Evolutionary conservation across 257 asterid genomes (phyloP).

Genomic region (Verbena officinalis): DNA sequence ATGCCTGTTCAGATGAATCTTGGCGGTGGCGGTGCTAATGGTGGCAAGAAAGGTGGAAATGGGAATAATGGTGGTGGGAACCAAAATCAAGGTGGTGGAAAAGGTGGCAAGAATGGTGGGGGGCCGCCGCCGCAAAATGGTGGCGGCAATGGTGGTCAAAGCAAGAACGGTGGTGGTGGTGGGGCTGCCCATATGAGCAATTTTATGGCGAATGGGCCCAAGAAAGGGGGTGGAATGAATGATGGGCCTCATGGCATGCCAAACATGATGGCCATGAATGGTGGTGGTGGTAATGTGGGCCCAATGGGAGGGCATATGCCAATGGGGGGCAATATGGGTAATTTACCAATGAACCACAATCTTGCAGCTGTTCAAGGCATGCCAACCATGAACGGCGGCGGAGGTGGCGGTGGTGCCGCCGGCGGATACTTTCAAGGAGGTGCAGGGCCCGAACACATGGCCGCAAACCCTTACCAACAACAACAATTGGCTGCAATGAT

Average conservation of each 20-base stretch:
- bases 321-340: constrained; percentile 44
- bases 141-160: constrained; percentile 39
- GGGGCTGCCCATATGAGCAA: constrained; percentile 39
- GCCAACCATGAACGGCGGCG: constrained; percentile 56
- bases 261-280: constrained; percentile 76
- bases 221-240: constrained; percentile 71
- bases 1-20: constrained; percentile 56
- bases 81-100: constrained; percentile 66
- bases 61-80: constrained; percentile 48
- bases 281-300: constrained; percentile 35
- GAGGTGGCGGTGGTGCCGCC: constrained; percentile 43
- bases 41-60: constrained; percentile 30
- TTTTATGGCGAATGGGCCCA: constrained; percentile 54
- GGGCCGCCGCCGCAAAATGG: constrained; percentile 57
- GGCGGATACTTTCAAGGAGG: not conserved
- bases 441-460: constrained; percentile 41
- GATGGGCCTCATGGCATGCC: constrained; percentile 88
- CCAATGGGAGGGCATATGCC: constrained; percentile 45
- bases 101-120: constrained; percentile 64
- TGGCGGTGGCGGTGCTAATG: constrained; percentile 36
- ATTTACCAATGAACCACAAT: constrained; percentile 52
- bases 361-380: constrained; percentile 70
- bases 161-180: constrained; percentile 36
- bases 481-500: constrained; percentile 80
- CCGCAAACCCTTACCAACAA: constrained; percentile 65